Evolutionary conservation across 2,329 filamentous ascomycete genomes (phyloP), one percentile per base, ranked within the genome.

Genomic region (Talaromyces sp.): DNA sequence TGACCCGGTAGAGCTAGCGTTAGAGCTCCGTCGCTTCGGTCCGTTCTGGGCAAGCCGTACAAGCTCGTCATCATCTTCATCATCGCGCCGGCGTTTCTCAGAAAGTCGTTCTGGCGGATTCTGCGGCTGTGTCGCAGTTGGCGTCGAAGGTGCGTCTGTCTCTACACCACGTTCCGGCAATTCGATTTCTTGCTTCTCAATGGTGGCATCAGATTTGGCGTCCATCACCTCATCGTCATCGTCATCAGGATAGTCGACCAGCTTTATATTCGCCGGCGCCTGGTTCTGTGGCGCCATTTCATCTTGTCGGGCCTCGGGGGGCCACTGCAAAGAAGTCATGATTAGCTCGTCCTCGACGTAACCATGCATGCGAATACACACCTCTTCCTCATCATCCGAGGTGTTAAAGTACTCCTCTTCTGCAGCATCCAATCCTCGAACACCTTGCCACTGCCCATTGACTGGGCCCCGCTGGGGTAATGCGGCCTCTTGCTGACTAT

Each of bases 401-500:
- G 85, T 86, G 69, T 96, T 93, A 84, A 96, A 98, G 75, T 98
- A 99, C 51, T 93, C 92, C 69, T 97, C 93, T 73, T 97, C 91
- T 11, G 88, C 87, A 6, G 88, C 83, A 71, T 97, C 93, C 71
- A 93, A 84, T 58, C 96, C 92, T 70, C 91, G 91, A 72, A 96
- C 84, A 52, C 85, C 87, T 66, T 87, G 85, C 74, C 89, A 89
- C 62, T 79, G 82, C n/a, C 82, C 81, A 63, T 85, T 87, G 60
- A 84, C 73, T 42, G 81, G 79, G 58, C 73, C 77, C 62, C 78
- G 75, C 11, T 69, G 72, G 10, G 69, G 62, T 42, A 77, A 72
- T 25, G 85, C 84, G 0, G 85, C 87, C 61, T 89, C 88, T 17
- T 88, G 85, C 60, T 93, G 89, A 58, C 88, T 82, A 65, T 88